A percentile compares a stretch with the other conserved stretches of the same genome.
Evolutionary conservation across 768 basidiomycete genomes (phyloP).

Genomic region (Mycena maculata): DNA sequence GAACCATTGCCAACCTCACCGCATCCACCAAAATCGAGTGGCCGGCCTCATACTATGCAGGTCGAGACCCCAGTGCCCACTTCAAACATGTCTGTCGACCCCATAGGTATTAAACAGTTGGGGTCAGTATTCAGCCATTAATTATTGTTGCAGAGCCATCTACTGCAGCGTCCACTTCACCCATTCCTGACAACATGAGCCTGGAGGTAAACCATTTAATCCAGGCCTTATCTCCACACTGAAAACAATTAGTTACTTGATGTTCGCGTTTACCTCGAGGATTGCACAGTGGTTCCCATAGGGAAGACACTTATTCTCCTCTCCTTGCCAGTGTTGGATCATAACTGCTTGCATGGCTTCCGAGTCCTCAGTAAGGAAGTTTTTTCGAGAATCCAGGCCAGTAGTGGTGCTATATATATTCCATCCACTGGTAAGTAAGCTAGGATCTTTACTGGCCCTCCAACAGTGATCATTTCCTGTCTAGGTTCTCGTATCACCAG

Average conservation of each 20-base stretch:
- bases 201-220: too few relatives aligned
- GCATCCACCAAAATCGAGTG: too few relatives aligned
- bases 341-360: neutral
- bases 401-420: neutral
- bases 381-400: neutral
- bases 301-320: neutral
- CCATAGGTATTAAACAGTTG: too few relatives aligned
- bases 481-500: neutral
- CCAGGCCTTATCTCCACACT: too few relatives aligned
- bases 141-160: neutral
- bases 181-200: too few relatives aligned
- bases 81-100: too few relatives aligned
- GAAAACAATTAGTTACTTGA: neutral
- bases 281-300: neutral
- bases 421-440: neutral
- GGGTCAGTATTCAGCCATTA: too few relatives aligned
- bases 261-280: slow-evolving; percentile 9
- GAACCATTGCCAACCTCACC: neutral
- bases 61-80: too few relatives aligned
- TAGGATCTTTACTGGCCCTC: neutral
- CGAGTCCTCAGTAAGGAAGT: slow-evolving; percentile 1
- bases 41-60: too few relatives aligned
- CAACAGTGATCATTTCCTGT: neutral
- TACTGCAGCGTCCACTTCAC: neutral
- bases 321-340: neutral